Evolutionary conservation across 768 basidiomycete genomes (phyloP).

Genomic region (Gloeophyllum trabeum): DNA sequence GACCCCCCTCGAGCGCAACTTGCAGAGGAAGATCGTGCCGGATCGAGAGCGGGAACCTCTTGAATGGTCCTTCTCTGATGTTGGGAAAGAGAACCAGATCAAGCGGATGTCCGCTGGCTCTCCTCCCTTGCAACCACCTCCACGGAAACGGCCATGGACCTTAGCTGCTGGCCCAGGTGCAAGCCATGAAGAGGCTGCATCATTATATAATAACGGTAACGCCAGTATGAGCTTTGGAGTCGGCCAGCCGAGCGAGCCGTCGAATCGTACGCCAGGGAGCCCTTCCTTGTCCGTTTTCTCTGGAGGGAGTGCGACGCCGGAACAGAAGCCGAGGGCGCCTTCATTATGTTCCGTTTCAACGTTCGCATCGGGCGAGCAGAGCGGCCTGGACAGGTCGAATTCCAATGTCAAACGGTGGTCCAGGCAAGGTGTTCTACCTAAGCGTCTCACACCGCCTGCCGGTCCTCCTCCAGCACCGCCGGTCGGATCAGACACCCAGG

Average conservation of each 20-base stretch:
- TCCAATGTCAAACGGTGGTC: constrained; percentile 17
- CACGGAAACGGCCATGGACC: constrained; percentile 17
- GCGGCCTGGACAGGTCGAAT: constrained; percentile 6
- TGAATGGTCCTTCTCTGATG: constrained; percentile 3
- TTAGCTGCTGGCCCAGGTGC: constrained; percentile 8
- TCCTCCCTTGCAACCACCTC: constrained; percentile 20
- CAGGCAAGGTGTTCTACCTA: constrained; percentile 27
- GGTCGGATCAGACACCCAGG: not conserved
- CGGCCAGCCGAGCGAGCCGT: not conserved
- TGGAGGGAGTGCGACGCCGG: constrained; percentile 24
- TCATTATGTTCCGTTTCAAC: constrained; percentile 13
- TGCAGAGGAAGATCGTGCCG: constrained; percentile 24
- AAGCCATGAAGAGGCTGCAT: not conserved
- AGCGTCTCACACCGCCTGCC: constrained; percentile 42
- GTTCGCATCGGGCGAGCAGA: constrained; percentile 12
- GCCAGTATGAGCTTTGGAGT: not conserved
- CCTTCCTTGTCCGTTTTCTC: not conserved
- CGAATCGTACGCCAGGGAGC: not conserved
- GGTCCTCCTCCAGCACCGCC: constrained; percentile 45
- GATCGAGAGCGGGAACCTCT: constrained; percentile 24
- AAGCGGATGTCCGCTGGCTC: constrained; percentile 10
- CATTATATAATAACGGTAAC: not conserved
- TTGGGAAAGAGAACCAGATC: not conserved
- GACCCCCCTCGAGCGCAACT: constrained; percentile 16
- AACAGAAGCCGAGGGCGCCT: constrained; percentile 17